phyloP scores from a whole-genome alignment of 257 asterid genomes.

The Nicotiana tomentosiformis region DNA sequence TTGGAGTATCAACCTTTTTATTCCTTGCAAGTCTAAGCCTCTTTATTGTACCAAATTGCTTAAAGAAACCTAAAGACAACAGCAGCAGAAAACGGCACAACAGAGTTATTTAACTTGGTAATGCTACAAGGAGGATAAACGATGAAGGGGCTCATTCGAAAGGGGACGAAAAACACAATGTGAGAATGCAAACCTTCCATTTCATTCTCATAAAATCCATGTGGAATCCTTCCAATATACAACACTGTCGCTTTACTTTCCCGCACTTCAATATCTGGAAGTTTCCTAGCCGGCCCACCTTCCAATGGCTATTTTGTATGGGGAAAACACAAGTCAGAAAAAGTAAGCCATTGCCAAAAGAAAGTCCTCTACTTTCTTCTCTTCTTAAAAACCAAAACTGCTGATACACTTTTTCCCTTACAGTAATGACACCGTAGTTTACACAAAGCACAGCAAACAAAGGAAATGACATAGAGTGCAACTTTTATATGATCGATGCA shows the following conservation, averaged over 20 bases:
- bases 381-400: not conserved
- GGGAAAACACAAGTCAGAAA: not conserved
- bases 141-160: not conserved
- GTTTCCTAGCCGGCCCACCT: slow-evolving; percentile 64
- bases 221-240: slow-evolving; percentile 94
- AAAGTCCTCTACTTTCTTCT: not conserved
- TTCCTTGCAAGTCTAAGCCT: slow-evolving; percentile 80
- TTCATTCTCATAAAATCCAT: slow-evolving; percentile 89
- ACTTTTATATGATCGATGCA: not conserved
- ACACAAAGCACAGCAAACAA: not conserved
- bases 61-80: slow-evolving; percentile 67
- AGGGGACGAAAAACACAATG: not conserved
- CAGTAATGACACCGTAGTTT: not conserved
- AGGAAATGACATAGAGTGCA: not conserved
- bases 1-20: slow-evolving; percentile 51
- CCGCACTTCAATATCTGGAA: slow-evolving; percentile 31
- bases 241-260: slow-evolving; percentile 63
- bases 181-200: slow-evolving; percentile 65
- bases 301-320: slow-evolving; percentile 49
- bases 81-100: not conserved
- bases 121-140: not conserved
- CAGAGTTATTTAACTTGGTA: not conserved
- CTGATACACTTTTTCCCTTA: not conserved
- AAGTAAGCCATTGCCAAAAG: not conserved
- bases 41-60: slow-evolving; percentile 84